phyloP scores from a whole-genome alignment of 352 stramenopile genomes.

The Phytopythium sindhum region DNA sequence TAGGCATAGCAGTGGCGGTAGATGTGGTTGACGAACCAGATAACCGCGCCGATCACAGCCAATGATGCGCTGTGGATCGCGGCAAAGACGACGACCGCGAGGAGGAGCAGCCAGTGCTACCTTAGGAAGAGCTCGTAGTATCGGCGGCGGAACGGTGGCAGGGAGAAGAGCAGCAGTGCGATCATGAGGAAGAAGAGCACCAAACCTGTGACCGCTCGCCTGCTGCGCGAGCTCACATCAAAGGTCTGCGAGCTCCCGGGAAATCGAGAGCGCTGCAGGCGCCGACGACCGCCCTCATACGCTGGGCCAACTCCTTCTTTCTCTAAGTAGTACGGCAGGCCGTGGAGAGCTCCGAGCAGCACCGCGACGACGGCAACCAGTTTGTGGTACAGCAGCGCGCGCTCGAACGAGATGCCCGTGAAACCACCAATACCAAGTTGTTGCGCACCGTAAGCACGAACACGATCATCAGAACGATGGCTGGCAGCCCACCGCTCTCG shows the following conservation, averaged over 20 bases:
- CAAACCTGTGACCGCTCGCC: conserved; percentile 12
- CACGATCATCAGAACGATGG: conserved; percentile 28
- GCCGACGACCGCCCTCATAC: neutral
- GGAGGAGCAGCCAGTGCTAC: conserved; percentile 49
- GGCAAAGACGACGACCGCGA: conserved; percentile 30
- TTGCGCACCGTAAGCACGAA: conserved; percentile 47
- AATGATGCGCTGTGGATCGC: conserved; percentile 38
- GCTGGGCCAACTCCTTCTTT: conserved; percentile 3
- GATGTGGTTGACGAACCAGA: conserved; percentile 36
- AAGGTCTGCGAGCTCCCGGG: too few species aligned
- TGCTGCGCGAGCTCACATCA: too few species aligned
- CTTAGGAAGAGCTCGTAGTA: conserved; percentile 57
- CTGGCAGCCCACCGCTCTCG: conserved; percentile 18
- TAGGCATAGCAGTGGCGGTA: conserved; percentile 36
- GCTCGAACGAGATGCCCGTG: conserved; percentile 50
- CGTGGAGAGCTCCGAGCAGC: conserved; percentile 34
- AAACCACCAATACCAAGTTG: conserved; percentile 40
- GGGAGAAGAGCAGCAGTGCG: conserved; percentile 30
- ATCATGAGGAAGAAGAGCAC: conserved; percentile 28
- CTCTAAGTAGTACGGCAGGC: conserved; percentile 33
- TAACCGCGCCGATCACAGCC: conserved; percentile 27
- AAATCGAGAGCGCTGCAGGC: neutral
- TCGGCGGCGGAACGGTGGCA: conserved; percentile 33
- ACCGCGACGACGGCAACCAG: conserved; percentile 29
- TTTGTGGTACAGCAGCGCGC: conserved; percentile 51